These are phyloP conservation scores for Ceratocystis harringtonii DNA, from an alignment of 2,329 filamentous ascomycete species.

Conservation along the genomic window DNA sequence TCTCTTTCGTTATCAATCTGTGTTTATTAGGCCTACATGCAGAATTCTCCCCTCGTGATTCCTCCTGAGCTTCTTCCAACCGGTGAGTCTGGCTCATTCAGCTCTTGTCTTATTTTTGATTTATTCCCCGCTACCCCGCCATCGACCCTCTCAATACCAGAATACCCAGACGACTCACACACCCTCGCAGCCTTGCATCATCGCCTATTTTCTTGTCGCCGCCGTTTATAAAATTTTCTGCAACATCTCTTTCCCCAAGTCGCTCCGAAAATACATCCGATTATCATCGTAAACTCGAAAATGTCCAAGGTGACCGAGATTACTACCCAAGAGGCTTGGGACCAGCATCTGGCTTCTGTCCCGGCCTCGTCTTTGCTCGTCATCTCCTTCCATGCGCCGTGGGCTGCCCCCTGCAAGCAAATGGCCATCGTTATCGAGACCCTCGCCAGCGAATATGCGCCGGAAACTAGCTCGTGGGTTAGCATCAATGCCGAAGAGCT, in stretches of 20 bases:
- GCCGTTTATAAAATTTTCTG: not conserved
- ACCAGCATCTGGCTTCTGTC: slow-evolving; percentile 48
- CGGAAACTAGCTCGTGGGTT: slow-evolving; percentile 62
- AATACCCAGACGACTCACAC: not conserved
- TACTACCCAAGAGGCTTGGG: slow-evolving; percentile 58
- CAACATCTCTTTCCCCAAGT: not conserved
- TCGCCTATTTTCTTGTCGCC: not conserved
- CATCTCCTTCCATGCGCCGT: slow-evolving; percentile 90
- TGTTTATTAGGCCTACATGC: not conserved
- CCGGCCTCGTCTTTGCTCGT: slow-evolving; percentile 59
- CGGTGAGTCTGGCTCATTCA: not conserved
- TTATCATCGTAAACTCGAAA: slow-evolving; percentile 18
- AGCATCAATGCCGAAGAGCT: slow-evolving; percentile 90
- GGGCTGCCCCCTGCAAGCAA: slow-evolving; percentile 90
- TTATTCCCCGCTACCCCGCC: slow-evolving; percentile 12
- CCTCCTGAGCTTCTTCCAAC: not conserved
- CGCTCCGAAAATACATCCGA: not conserved
- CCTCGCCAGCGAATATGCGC: slow-evolving; percentile 73
- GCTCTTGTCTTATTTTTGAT: not conserved
- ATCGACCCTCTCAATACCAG: not conserved
- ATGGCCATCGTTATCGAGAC: slow-evolving; percentile 78
- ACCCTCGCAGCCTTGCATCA: not conserved
- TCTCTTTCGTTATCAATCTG: slow-evolving; percentile 14
- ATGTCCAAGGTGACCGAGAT: slow-evolving; percentile 73
- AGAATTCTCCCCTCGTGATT: not conserved